These are phyloP conservation scores for Chlorella sp. DNA, from an alignment of 139 green algal species.

Conservation along the genomic window DNA sequence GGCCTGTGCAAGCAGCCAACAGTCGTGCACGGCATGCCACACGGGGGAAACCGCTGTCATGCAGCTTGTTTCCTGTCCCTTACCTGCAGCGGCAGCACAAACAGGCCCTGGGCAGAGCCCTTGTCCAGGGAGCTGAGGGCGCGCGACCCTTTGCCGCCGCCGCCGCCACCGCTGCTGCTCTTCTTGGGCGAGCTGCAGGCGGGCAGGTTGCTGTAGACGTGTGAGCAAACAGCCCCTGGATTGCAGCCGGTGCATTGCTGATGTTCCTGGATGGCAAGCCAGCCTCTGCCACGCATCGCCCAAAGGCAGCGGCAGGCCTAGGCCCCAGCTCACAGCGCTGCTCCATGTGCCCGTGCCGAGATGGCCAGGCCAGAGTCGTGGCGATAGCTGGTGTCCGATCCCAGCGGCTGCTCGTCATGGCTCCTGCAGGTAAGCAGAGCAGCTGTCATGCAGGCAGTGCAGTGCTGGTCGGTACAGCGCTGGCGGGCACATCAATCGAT, in stretches of 20 bases:
- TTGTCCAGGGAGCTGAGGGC: not conserved
- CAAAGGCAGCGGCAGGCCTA: too few relatives aligned
- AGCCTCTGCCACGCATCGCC: too few relatives aligned
- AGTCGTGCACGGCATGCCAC: too few relatives aligned
- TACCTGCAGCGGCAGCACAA: not conserved
- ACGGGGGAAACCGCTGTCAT: too few relatives aligned
- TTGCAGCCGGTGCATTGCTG: too few relatives aligned
- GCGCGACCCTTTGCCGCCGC: not conserved
- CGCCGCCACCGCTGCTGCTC: not conserved
- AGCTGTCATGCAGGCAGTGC: too few relatives aligned
- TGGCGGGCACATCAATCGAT: too few relatives aligned
- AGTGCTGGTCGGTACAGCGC: too few relatives aligned
- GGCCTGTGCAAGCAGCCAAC: not conserved
- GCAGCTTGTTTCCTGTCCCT: not conserved
- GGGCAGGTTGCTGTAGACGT: too few relatives aligned
- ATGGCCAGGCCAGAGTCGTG: not conserved
- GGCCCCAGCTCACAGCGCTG: too few relatives aligned
- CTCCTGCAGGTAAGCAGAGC: constrained; percentile 3
- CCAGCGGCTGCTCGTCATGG: constrained; percentile 2
- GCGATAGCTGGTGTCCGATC: not conserved
- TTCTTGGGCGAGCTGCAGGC: not conserved
- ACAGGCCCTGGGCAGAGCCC: not conserved
- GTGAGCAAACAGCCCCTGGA: too few relatives aligned
- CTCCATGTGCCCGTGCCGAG: not conserved
- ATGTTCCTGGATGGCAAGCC: too few relatives aligned